Evolutionary conservation across 2,329 filamentous ascomycete genomes (phyloP).

Genomic region (Bipolaris victoriae): DNA sequence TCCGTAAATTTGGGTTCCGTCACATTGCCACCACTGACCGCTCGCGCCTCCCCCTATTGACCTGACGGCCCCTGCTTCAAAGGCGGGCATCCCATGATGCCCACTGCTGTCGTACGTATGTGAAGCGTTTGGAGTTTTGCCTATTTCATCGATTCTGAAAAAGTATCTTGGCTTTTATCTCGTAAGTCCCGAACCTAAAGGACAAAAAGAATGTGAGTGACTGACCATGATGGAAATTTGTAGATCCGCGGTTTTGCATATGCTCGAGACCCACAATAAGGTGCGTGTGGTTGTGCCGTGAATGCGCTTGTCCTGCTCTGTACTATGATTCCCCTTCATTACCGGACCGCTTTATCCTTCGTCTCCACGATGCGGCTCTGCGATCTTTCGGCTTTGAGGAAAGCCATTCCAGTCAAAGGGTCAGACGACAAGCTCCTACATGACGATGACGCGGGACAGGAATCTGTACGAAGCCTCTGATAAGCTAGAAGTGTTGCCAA

Average conservation of each 20-base stretch:
- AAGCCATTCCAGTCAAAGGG: slow-evolving; percentile 21
- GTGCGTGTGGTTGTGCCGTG: slow-evolving; percentile 16
- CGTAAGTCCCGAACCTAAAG: neutral
- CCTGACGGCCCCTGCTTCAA: slow-evolving; percentile 6
- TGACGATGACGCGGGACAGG: slow-evolving; percentile 20
- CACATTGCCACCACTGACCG: slow-evolving; percentile 23
- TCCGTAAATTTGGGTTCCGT: slow-evolving; percentile 18
- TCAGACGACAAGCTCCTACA: slow-evolving; percentile 36
- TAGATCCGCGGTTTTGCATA: neutral
- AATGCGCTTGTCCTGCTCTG: slow-evolving; percentile 17
- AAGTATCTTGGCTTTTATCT: slow-evolving; percentile 26
- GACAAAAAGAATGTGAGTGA: neutral
- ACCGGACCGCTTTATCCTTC: slow-evolving; percentile 36
- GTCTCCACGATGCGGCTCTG: slow-evolving; percentile 41
- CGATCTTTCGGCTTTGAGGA: slow-evolving; percentile 13
- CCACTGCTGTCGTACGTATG: neutral
- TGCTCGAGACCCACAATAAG: neutral
- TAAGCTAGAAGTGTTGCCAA: slow-evolving; percentile 34
- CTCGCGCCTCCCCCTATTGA: slow-evolving; percentile 14
- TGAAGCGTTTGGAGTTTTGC: slow-evolving; percentile 11
- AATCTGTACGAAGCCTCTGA: slow-evolving; percentile 35
- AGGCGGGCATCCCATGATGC: slow-evolving; percentile 28
- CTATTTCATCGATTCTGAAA: slow-evolving; percentile 39
- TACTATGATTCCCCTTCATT: slow-evolving; percentile 14
- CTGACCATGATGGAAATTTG: neutral